phyloP scores from a whole-genome alignment of 345 rosid species.

The Geranium rotundifolium region DNA sequence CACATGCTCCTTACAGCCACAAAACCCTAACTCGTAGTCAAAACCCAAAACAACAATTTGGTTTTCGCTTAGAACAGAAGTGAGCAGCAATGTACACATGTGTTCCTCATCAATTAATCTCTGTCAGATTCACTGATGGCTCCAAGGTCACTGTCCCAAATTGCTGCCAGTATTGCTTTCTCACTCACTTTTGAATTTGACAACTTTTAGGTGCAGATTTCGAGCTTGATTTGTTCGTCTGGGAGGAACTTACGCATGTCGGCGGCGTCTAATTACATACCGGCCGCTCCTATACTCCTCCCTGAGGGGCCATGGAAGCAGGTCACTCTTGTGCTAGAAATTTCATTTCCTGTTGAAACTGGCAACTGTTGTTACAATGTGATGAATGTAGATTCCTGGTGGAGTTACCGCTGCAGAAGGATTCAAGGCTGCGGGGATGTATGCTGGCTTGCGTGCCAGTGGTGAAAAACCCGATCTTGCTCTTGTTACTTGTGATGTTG shows the following conservation, averaged over 20 bases:
- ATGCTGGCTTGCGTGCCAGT: conserved; percentile 75
- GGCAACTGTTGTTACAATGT: no score
- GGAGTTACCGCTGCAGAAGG: conserved; percentile 95
- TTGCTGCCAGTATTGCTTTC: no score
- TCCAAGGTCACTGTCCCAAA: background rate
- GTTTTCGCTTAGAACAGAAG: background rate
- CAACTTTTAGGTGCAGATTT: conserved; percentile 12
- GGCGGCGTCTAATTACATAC: conserved; percentile 43
- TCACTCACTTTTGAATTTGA: no score
- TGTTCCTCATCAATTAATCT: background rate
- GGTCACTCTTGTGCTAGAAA: conserved; percentile 16
- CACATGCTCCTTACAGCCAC: background rate
- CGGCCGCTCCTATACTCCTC: conserved; percentile 78
- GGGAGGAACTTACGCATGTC: conserved; percentile 25
- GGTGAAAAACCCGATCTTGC: conserved; percentile 90
- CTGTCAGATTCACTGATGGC: background rate
- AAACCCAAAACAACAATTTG: background rate
- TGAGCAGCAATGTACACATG: background rate
- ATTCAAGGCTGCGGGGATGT: conserved; percentile 72
- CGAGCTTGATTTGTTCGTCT: conserved; percentile 16
- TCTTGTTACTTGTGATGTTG: conserved; percentile 75
- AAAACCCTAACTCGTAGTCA: background rate
- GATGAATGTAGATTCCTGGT: conserved; percentile 49
- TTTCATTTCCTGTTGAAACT: no score
- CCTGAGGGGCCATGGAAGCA: conserved; percentile 83